phyloP scores from a whole-genome alignment of 2,329 filamentous ascomycete species.

The Fusarium zealandicum region DNA sequence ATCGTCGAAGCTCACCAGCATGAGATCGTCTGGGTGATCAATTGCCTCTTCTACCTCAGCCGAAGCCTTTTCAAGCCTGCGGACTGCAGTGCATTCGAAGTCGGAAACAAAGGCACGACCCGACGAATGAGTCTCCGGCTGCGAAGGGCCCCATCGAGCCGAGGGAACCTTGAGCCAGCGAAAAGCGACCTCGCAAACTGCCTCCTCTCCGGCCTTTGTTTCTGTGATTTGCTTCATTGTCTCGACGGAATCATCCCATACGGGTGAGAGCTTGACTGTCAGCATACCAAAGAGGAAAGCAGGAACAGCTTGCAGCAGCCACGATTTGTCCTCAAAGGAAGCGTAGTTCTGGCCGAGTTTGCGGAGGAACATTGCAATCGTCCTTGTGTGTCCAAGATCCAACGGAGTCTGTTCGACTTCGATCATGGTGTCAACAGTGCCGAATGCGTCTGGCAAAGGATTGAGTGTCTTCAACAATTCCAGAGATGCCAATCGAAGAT shows the following conservation, averaged over 20 bases:
- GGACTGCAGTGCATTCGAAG: slow-evolving; percentile 85
- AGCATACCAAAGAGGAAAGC: slow-evolving; percentile 88
- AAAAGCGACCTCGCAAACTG: slow-evolving; percentile 75
- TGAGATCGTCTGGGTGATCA: slow-evolving; percentile 61
- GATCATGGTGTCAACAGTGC: slow-evolving; percentile 64
- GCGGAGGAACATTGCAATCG: slow-evolving; percentile 84
- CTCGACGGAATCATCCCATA: slow-evolving; percentile 85
- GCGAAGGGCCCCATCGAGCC: slow-evolving; percentile 58
- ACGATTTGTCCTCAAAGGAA: slow-evolving; percentile 63
- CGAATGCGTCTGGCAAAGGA: slow-evolving; percentile 31
- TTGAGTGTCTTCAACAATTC: slow-evolving; percentile 71
- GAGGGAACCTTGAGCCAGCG: slow-evolving; percentile 74
- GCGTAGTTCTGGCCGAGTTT: slow-evolving; percentile 74
- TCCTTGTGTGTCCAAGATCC: slow-evolving; percentile 76
- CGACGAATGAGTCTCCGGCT: slow-evolving; percentile 45
- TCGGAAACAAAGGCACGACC: slow-evolving; percentile 63
- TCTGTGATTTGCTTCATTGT: slow-evolving; percentile 79
- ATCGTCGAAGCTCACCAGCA: slow-evolving; percentile 70
- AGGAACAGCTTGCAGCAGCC: slow-evolving; percentile 76
- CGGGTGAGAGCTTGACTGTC: slow-evolving; percentile 81
- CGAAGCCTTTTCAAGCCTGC: slow-evolving; percentile 62
- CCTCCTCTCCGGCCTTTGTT: slow-evolving; percentile 73
- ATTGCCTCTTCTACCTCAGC: slow-evolving; percentile 60
- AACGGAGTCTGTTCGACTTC: slow-evolving; percentile 82
- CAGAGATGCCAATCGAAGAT: slow-evolving; percentile 75